Conservation (phyloP, 2,329 filamentous ascomycete genomes). For the Colletotrichum lentis region DNA sequence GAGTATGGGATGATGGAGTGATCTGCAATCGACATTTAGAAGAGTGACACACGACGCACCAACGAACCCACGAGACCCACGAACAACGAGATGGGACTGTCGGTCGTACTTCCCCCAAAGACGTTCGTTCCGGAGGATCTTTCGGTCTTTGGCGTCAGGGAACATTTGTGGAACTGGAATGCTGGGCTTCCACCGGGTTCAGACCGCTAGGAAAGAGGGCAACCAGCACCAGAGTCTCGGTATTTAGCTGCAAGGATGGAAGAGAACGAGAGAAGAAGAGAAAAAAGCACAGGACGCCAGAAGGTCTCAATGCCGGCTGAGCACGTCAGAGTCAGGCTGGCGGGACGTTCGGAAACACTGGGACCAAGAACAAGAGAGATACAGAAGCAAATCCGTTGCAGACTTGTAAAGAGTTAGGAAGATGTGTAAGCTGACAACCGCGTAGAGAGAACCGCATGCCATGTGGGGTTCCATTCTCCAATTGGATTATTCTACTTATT, state of each 20-base stretch:
- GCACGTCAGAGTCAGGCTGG: slow-evolving; percentile 15
- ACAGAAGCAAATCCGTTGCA: not conserved
- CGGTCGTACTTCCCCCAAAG: not conserved
- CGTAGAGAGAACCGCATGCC: not conserved
- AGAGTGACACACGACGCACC: not conserved
- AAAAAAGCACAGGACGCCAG: slow-evolving; percentile 32
- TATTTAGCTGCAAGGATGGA: slow-evolving; percentile 28
- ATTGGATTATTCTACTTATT: not conserved
- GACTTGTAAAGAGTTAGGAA: not conserved
- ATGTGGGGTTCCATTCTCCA: not conserved
- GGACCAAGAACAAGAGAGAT: slow-evolving; percentile 23
- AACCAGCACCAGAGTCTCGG: slow-evolving; percentile 20
- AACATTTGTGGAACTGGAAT: slow-evolving; percentile 9
- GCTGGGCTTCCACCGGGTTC: slow-evolving; percentile 1
- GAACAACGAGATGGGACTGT: not conserved
- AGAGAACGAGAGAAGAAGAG: not conserved
- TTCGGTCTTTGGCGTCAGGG: not conserved
- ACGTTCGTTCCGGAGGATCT: not conserved
- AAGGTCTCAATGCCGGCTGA: slow-evolving; percentile 7
- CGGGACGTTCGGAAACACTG: slow-evolving; percentile 18
- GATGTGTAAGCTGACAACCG: slow-evolving; percentile 13
- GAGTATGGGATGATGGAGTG: slow-evolving; percentile 6
- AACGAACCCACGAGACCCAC: not conserved
- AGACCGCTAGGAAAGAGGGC: not conserved
- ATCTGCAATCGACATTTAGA: slow-evolving; percentile 11